phyloP scores from a whole-genome alignment of 139 green algal species.

The Chlamydomonas sphaeroides region DNA sequence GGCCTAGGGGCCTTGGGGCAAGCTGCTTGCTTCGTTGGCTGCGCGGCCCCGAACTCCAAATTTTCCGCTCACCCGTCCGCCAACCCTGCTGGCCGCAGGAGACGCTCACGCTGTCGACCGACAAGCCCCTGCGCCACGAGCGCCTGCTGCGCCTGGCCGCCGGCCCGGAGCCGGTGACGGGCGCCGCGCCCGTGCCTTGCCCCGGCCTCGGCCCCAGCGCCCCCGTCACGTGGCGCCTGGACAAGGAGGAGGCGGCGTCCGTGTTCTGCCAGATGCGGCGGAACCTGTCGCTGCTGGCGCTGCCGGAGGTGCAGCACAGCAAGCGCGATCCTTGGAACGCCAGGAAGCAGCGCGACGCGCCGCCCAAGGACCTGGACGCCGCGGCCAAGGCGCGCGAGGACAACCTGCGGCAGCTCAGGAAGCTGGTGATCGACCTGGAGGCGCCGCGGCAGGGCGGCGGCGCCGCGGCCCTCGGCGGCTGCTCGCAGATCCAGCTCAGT shows the following conservation, averaged over 20 bases:
- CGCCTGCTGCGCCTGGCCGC: no score
- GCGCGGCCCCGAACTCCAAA: no score
- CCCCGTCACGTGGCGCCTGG: slow-evolving; percentile 74
- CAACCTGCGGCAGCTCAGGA: slow-evolving; percentile 50
- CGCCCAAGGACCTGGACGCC: not conserved
- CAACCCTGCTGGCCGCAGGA: slow-evolving; percentile 21
- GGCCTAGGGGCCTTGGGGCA: not conserved
- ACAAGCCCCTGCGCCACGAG: no score
- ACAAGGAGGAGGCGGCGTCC: slow-evolving; percentile 74
- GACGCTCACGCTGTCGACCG: slow-evolving; percentile 39
- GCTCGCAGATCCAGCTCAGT: no score
- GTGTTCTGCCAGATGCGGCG: slow-evolving; percentile 64
- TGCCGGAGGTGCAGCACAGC: not conserved
- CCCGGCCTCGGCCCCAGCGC: not conserved
- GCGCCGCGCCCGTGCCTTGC: no score
- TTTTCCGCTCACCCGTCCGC: no score
- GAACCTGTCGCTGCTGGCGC: slow-evolving; percentile 65
- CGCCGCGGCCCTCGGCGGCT: not conserved
- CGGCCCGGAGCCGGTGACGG: no score
- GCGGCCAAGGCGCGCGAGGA: not conserved
- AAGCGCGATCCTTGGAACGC: not conserved
- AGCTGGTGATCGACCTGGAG: slow-evolving; percentile 71
- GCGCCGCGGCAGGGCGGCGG: slow-evolving; percentile 36
- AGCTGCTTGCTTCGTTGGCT: not conserved
- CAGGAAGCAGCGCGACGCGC: no score